Evolutionary conservation across 2,329 filamentous ascomycete species (phyloP).

Genomic region (Apiospora hydei): DNA sequence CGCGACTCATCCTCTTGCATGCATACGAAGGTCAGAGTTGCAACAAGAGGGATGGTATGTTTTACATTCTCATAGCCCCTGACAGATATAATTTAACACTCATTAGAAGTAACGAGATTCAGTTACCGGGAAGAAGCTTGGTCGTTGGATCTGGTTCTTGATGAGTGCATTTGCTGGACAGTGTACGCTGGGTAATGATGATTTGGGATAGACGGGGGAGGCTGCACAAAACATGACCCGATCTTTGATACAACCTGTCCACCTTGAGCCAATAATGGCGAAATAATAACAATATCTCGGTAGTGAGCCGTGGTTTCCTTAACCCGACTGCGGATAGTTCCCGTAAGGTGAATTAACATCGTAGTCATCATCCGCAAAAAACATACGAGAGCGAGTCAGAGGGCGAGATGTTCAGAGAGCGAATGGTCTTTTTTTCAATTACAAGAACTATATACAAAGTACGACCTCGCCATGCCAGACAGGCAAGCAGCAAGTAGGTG

Average conservation of each 20-base stretch:
- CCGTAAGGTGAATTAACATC: too few species aligned
- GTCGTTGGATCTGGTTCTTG: not conserved
- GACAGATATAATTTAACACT: not conserved
- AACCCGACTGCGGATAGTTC: too few species aligned
- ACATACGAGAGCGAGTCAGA: too few species aligned
- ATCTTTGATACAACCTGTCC: too few species aligned
- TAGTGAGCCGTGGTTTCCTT: too few species aligned
- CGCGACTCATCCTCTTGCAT: not conserved
- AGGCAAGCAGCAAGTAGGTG: not conserved
- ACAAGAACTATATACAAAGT: not conserved
- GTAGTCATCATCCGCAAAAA: too few species aligned
- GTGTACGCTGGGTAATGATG: too few species aligned
- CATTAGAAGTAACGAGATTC: not conserved
- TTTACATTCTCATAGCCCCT: not conserved
- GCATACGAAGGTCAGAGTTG: not conserved
- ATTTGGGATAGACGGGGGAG: too few species aligned
- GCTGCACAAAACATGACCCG: too few species aligned
- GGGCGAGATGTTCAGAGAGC: not conserved
- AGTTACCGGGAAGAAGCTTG: not conserved
- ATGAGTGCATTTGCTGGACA: not conserved
- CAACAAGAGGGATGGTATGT: not conserved
- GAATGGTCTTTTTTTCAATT: slow-evolving; percentile 11
- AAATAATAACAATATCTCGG: too few species aligned
- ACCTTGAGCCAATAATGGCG: too few species aligned
- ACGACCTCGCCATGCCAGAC: not conserved